phyloP scores from a whole-genome alignment of 805 yeast genomes.

The Saccharomycopsis malanga region DNA sequence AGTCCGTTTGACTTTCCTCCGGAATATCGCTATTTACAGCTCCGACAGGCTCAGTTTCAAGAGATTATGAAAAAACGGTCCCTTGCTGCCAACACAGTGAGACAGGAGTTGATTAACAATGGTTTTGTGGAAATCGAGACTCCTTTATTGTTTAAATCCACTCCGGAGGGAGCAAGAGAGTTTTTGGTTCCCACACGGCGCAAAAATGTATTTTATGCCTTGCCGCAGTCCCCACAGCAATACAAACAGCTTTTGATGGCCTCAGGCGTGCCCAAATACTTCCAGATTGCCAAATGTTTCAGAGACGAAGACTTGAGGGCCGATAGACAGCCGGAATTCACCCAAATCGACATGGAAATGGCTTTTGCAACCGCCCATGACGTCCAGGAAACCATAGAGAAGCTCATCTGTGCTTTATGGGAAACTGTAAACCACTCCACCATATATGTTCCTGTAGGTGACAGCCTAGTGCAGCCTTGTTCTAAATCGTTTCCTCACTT shows the following conservation, averaged over 20 bases:
- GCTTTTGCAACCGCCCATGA: constrained; percentile 64
- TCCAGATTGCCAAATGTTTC: constrained; percentile 89
- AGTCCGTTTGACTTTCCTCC: constrained; percentile 60
- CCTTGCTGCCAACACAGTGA: constrained; percentile 40
- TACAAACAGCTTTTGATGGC: constrained; percentile 94
- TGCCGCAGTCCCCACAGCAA: constrained; percentile 98
- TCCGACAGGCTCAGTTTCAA: constrained; percentile 56
- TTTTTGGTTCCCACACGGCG: constrained; percentile 87
- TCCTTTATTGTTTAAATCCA: constrained; percentile 85
- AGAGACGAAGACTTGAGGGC: constrained; percentile 93
- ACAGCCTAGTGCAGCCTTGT: constrained; percentile 4
- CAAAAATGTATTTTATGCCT: constrained; percentile 59
- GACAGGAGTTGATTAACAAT: constrained; percentile 36
- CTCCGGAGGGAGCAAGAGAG: constrained; percentile 98
- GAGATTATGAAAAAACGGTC: constrained; percentile 50
- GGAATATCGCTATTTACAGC: constrained; percentile 72
- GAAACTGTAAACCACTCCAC: constrained; percentile 34
- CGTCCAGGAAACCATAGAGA: constrained; percentile 60
- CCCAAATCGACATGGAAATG: constrained; percentile 96
- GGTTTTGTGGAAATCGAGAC: constrained; percentile 84
- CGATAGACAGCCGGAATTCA: constrained; percentile 96
- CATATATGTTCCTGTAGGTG: constrained; percentile 30
- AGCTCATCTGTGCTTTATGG: constrained; percentile 53
- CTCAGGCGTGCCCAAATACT: constrained; percentile 79
- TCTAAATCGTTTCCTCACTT: constrained; percentile 36